phyloP scores from a whole-genome alignment of 148 eudicot species.

The Pharnaceum exiguum region DNA sequence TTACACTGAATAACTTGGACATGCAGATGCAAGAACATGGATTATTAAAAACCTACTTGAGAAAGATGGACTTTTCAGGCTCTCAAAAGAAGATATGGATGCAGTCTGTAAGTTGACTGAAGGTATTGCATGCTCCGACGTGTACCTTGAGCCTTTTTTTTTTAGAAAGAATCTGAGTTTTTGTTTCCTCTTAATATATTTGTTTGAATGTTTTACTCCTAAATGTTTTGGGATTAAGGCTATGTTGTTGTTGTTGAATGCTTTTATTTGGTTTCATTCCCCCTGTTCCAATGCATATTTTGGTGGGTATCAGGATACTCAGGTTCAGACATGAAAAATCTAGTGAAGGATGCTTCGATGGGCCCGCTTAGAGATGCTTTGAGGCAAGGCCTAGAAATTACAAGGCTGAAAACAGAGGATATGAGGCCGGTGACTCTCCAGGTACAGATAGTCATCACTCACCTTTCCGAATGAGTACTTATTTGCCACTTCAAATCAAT shows the following conservation, averaged over 20 bases:
- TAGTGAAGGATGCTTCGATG: constrained; percentile 98
- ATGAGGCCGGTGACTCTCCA: constrained; percentile 83
- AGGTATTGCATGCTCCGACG: constrained; percentile 33
- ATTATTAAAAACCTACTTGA: constrained; percentile 71
- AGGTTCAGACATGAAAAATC: constrained; percentile 98
- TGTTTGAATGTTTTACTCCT: background rate
- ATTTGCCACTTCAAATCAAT: background rate
- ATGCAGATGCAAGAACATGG: constrained; percentile 90
- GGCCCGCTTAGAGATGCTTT: constrained; percentile 96
- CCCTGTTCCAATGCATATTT: background rate
- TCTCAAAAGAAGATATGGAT: constrained; percentile 68
- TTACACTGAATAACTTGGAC: constrained; percentile 12
- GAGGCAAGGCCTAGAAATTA: constrained; percentile 70
- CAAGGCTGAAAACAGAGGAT: constrained; percentile 80
- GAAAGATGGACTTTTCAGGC: constrained; percentile 82
- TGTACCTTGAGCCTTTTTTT: background rate
- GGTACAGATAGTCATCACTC: constrained; percentile 32
- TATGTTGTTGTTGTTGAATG: background rate
- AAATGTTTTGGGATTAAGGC: too few species aligned
- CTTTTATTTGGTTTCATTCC: background rate
- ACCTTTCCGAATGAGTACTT: background rate
- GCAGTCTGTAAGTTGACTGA: constrained; percentile 73
- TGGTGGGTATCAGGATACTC: constrained; percentile 63
- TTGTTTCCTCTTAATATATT: background rate
- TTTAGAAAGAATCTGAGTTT: too few species aligned